A percentile compares a stretch with the other conserved stretches of the same genome.
Conservation (phyloP, 148 eudicot species). For the Tetragonia tetragonoides region DNA sequence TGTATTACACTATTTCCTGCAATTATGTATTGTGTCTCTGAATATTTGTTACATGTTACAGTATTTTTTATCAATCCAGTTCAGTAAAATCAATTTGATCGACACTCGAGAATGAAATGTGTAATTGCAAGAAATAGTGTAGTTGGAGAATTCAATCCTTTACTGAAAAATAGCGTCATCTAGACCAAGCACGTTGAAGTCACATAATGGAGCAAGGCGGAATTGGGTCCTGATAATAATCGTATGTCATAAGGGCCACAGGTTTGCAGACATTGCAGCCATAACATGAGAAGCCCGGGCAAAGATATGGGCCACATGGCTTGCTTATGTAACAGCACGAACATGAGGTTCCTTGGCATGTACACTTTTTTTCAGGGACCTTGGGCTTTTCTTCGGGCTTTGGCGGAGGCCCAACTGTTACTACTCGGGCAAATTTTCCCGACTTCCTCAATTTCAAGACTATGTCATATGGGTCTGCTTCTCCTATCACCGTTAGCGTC, state of each 20-base stretch:
- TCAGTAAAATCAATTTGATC: too few relatives aligned
- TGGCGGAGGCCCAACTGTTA: conserved; percentile 56
- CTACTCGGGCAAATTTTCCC: conserved; percentile 41
- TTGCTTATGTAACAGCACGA: not conserved
- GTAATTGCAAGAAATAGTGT: too few relatives aligned
- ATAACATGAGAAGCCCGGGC: not conserved
- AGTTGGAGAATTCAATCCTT: too few relatives aligned
- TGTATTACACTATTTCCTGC: too few relatives aligned
- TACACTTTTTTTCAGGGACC: not conserved
- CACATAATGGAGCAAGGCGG: conserved; percentile 32
- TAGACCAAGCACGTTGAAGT: not conserved
- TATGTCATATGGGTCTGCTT: conserved; percentile 61
- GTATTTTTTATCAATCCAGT: too few relatives aligned
- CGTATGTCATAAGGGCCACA: conserved; percentile 1
- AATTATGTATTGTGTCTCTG: too few relatives aligned
- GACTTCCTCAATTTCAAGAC: conserved; percentile 39
- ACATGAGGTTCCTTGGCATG: not conserved
- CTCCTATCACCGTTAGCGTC: conserved; percentile 48
- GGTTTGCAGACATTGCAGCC: conserved; percentile 9
- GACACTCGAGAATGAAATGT: too few relatives aligned
- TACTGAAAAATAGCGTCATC: too few relatives aligned
- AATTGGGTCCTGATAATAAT: conserved; percentile 11
- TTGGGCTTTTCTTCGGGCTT: conserved; percentile 35
- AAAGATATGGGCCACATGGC: not conserved
- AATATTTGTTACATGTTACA: too few relatives aligned